Evolutionary conservation across 768 basidiomycete species (phyloP), one percentile per base, ranked within the genome.

Genomic region (Suillus subluteus): DNA sequence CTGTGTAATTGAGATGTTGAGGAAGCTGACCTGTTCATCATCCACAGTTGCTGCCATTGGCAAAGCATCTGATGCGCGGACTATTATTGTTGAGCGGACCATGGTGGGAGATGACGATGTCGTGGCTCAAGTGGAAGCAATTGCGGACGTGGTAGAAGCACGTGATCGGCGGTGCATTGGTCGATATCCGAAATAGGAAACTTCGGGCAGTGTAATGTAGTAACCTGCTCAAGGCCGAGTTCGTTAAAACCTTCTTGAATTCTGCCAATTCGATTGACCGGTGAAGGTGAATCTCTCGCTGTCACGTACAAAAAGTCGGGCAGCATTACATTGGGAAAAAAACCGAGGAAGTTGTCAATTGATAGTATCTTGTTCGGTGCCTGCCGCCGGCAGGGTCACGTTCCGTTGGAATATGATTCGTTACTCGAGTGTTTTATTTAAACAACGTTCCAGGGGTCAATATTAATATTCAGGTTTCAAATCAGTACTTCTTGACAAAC

Each of bases 11-110:
- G 30, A 13, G 23, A 32, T n/a, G 30, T 1, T 13, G 32, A 65
- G 46, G 30, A 26, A 40, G 73, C 83, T 67, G 44, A 96, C 97
- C 85, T 94, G 90, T 78, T 99, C 97, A 74, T 99, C 98, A 75
- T 99, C 98, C 15, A 98, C 98, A 70, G 92, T 96, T 1, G 96
- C 96, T 16, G 96, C 95, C 16, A 98, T 84, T 18, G 96, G 96
- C 26, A 98, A 85, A 32, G 91, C 92, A 77, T 96, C 94, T 12
- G 87, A 88, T 32, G 92, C 94, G 66, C 94, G 84, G 21, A 92
- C 94, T 72, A 96, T 88, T 67, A 91, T 89, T 35, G 94, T 96
- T 67, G 94, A 92, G 67, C 89, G 88, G 67, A 96, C 94, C 94
- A 96, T 96, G 69, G 64, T 72, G 55, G 62, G 64, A 58, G 40